Base-by-base conservation (phyloP, 345 rosid species). In the Sonneratia caseolaris region DNA sequence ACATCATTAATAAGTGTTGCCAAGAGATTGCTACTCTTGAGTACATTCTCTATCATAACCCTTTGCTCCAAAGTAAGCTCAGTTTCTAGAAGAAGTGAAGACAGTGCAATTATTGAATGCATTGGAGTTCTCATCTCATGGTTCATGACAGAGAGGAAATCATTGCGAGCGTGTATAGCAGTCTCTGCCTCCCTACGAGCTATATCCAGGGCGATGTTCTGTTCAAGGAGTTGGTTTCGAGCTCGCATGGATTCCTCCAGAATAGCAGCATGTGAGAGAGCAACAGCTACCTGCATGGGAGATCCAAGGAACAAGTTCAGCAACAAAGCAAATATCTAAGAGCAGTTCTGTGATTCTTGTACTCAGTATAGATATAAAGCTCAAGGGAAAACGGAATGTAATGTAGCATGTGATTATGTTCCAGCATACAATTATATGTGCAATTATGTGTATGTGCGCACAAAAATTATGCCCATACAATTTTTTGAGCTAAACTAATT, bases 81-180 rank as follows among this genome's bases (percentile, higher is more conserved):
- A 19, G 97, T 90, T 81, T 94, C 97, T 32, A 91, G 82, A 70
- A 91, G 88, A 71, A 94, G 98, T 19, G 97, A 91, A 66, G 96
- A 94, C 51, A 91, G 71, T 40, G 98, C 88, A 78, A 91, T 90
- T 70, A 87, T 81, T 72, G 98, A 96, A 79, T 90, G 96, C 87
- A 87, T 90, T 35, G 96, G 96, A 48, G 95, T 94, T 77, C 96
- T 87, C 97, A 94, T 94, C 78, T 94, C 98, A 76, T 91, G 97
- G 86, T 91, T 94, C 98, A 94, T 91, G 76, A 94, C 97, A 35
- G 96, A 86, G 43, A 90, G 89, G 82, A 91, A 94, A 80, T 94
- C 98, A 76, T 94, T 94, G 73, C 92, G 89, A 71, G 97, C 97
- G 86, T 85, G 92, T 36, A 91, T 86, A 42, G 97, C 96, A 81